Conservation (phyloP, 1,284 basidiomycete genomes). For the Macrocybe sp. region DNA sequence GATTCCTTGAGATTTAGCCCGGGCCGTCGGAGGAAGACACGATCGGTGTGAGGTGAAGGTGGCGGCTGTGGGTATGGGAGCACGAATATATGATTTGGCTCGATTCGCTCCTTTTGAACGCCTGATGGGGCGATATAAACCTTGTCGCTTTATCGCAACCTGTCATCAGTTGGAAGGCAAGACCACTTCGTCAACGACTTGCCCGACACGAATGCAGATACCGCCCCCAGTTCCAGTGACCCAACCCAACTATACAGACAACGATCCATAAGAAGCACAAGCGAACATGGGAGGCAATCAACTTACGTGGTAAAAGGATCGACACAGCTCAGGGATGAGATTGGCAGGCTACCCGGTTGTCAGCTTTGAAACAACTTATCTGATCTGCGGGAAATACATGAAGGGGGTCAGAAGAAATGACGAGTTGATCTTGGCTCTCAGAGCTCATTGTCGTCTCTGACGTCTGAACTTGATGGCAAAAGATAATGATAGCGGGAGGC, state of each 20-base stretch:
- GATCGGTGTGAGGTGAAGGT: slow-evolving; percentile 58
- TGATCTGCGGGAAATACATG: slow-evolving; percentile 35
- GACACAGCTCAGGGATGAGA: slow-evolving; percentile 74
- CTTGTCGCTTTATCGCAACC: slow-evolving; percentile 39
- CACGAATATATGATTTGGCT: slow-evolving; percentile 78
- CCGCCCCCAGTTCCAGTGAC: slow-evolving; percentile 60
- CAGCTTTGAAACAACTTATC: slow-evolving; percentile 1
- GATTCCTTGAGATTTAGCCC: slow-evolving; percentile 67
- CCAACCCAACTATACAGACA: slow-evolving; percentile 42
- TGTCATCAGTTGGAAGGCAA: not conserved
- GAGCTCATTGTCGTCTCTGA: slow-evolving; percentile 11
- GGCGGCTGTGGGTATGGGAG: slow-evolving; percentile 69
- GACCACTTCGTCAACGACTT: slow-evolving; percentile 14
- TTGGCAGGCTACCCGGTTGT: slow-evolving; percentile 61
- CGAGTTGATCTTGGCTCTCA: slow-evolving; percentile 24
- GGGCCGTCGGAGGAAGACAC: slow-evolving; percentile 73
- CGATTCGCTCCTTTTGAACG: slow-evolving; percentile 84
- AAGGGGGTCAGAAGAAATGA: slow-evolving; percentile 39
- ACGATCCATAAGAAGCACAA: not conserved
- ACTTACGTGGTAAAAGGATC: slow-evolving; percentile 49
- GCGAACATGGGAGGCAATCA: not conserved
- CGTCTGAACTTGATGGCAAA: not conserved
- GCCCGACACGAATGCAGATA: slow-evolving; percentile 72
- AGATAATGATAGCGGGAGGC: not conserved
- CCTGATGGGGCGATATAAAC: slow-evolving; percentile 86